Evolutionary conservation across 202 grass and related monocot genomes (phyloP).

Genomic region (Miscanthus sacchariflorus): DNA sequence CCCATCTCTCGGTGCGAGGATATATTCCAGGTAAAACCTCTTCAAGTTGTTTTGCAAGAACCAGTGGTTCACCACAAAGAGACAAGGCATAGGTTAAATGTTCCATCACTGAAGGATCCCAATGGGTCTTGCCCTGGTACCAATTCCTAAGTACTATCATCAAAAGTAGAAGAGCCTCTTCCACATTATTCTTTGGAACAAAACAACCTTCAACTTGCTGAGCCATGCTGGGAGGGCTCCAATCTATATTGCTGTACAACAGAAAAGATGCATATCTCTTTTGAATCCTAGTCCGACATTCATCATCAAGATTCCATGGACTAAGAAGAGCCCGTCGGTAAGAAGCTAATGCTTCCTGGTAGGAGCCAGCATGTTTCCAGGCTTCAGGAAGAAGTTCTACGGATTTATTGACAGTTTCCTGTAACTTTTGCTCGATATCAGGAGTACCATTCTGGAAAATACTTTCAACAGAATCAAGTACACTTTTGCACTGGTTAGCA

Average conservation of each 20-base stretch:
- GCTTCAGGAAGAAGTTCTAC: slow-evolving; percentile 92
- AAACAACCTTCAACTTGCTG: slow-evolving; percentile 76
- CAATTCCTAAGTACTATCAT: slow-evolving; percentile 72
- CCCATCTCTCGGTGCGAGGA: slow-evolving; percentile 77
- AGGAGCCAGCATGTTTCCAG: slow-evolving; percentile 70
- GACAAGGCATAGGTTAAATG: slow-evolving; percentile 79
- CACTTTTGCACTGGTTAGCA: slow-evolving; percentile 78
- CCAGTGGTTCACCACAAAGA: slow-evolving; percentile 59
- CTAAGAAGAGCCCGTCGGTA: slow-evolving; percentile 79
- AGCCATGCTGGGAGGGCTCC: slow-evolving; percentile 57
- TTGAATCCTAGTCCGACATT: slow-evolving; percentile 76
- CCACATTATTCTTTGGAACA: slow-evolving; percentile 77
- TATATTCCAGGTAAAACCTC: slow-evolving; percentile 86
- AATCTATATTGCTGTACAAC: slow-evolving; percentile 68
- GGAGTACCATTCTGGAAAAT: slow-evolving; percentile 80
- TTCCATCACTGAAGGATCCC: slow-evolving; percentile 89
- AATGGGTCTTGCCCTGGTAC: slow-evolving; percentile 79
- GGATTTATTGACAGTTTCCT: slow-evolving; percentile 86
- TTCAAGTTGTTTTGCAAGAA: slow-evolving; percentile 71
- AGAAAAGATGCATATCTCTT: slow-evolving; percentile 82
- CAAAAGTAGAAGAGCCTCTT: slow-evolving; percentile 89
- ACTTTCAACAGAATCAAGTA: slow-evolving; percentile 87
- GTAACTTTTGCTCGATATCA: slow-evolving; percentile 82
- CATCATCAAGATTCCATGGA: slow-evolving; percentile 90
- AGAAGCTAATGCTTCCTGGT: slow-evolving; percentile 71